Percentiles rank a stretch among this genome's conserved stretches.
Evolutionary conservation across 129 eudicot genomes (phyloP).

Genomic region (Scalesia atractyloides): DNA sequence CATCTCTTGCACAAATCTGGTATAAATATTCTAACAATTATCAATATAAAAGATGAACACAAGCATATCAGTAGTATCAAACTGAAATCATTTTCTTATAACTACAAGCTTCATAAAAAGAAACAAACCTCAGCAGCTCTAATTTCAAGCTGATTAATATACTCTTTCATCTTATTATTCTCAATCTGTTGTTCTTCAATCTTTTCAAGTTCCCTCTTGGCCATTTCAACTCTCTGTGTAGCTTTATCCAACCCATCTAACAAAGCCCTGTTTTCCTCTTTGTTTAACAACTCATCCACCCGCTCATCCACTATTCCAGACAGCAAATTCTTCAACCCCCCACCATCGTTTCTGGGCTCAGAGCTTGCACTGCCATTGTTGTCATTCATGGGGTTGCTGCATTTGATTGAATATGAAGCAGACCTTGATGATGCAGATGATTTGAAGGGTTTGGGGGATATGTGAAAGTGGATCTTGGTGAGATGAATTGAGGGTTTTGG

Average conservation of each 20-base stretch:
- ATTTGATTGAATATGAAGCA: constrained; percentile 22
- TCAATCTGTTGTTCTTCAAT: constrained; percentile 73
- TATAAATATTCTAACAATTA: too few relatives aligned
- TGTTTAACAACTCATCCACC: constrained; percentile 61
- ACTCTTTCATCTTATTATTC: constrained; percentile 51
- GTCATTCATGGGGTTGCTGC: constrained; percentile 20
- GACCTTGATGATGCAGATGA: constrained; percentile 14
- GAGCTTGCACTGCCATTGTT: constrained; percentile 12
- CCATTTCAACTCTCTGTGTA: constrained; percentile 69
- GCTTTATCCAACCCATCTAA: constrained; percentile 84
- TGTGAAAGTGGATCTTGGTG: constrained; percentile 7
- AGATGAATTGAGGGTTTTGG: constrained; percentile 28
- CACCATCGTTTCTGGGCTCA: constrained; percentile 27
- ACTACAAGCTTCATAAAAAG: not conserved
- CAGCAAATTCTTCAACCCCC: constrained; percentile 53
- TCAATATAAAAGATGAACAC: not conserved
- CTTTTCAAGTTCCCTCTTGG: constrained; percentile 73
- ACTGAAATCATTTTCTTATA: too few relatives aligned
- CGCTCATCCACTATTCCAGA: constrained; percentile 75
- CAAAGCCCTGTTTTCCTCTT: constrained; percentile 77
- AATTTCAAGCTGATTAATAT: constrained; percentile 65
- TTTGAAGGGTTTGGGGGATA: constrained; percentile 22
- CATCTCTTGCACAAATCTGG: too few relatives aligned
- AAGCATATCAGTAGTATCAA: not conserved
- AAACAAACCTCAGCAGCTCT: constrained; percentile 75